Conservation (phyloP, 805 yeast species). For the Metschnikowia aberdeeniae region DNA sequence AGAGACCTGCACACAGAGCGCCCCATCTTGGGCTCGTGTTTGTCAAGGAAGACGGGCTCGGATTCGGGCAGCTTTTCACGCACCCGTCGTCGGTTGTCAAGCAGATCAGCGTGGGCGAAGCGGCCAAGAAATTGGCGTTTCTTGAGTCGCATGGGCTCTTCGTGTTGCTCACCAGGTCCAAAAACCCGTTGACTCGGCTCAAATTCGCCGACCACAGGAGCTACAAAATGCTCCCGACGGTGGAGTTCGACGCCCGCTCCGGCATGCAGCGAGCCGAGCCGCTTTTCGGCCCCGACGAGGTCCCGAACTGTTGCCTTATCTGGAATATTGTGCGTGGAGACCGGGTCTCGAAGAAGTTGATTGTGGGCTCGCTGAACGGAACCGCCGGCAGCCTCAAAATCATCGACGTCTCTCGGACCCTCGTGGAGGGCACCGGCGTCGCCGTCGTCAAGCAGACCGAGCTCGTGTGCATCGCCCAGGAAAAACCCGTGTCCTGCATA, state of each 20-base stretch:
- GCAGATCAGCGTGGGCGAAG: slow-evolving; percentile 30
- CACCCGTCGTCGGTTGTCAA: slow-evolving; percentile 23
- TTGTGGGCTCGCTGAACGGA: slow-evolving; percentile 25
- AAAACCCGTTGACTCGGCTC: slow-evolving; percentile 22
- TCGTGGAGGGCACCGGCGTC: slow-evolving; percentile 13
- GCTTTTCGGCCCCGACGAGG: slow-evolving; percentile 26
- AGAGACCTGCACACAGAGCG: slow-evolving; percentile 10
- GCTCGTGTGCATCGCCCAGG: slow-evolving; percentile 29
- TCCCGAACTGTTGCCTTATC: slow-evolving; percentile 28
- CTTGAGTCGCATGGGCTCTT: slow-evolving; percentile 27
- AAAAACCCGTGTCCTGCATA: slow-evolving; percentile 31
- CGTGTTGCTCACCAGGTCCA: slow-evolving; percentile 29
- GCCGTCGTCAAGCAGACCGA: slow-evolving; percentile 24
- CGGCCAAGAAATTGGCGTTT: slow-evolving; percentile 30
- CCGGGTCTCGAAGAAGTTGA: slow-evolving; percentile 31
- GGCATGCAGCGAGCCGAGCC: slow-evolving; percentile 7
- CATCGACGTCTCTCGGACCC: slow-evolving; percentile 26
- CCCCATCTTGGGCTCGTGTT: slow-evolving; percentile 16
- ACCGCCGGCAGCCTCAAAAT: slow-evolving; percentile 33
- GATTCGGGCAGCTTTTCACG: slow-evolving; percentile 23
- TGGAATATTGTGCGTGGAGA: slow-evolving; percentile 34
- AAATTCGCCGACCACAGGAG: slow-evolving; percentile 33
- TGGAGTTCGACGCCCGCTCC: slow-evolving; percentile 17
- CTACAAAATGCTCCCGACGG: slow-evolving; percentile 21
- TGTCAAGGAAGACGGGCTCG: slow-evolving; percentile 37